Conservation (phyloP, 306 rosid genomes). For the Crotalaria pallida region DNA sequence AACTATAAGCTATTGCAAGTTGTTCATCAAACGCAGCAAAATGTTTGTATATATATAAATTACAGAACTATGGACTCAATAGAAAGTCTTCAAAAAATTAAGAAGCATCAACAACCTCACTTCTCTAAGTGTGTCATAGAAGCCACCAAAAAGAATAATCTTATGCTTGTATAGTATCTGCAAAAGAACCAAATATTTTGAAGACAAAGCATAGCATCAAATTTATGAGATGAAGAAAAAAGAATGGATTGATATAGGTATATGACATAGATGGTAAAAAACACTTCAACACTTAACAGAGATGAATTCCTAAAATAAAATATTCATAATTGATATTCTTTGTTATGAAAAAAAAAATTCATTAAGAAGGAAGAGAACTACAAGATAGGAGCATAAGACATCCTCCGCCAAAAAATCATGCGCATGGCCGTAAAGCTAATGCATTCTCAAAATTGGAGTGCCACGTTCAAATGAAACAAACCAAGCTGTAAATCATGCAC, state of each 20-base stretch:
- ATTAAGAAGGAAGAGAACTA: not conserved
- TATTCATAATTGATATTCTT: not conserved
- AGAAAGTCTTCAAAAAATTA: constrained; percentile 15
- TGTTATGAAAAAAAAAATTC: no score
- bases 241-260: not conserved
- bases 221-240: constrained; percentile 1
- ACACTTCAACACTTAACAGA: not conserved
- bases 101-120: constrained; percentile 73
- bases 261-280: not conserved
- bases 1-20: not conserved
- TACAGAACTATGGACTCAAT: not conserved
- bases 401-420: not conserved
- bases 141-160: constrained; percentile 94
- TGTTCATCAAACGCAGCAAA: not conserved
- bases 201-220: constrained; percentile 1
- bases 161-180: constrained; percentile 98
- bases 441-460: not conserved
- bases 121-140: constrained; percentile 97
- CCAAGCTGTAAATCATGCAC: not conserved
- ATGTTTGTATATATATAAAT: not conserved
- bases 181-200: constrained; percentile 26
- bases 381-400: not conserved
- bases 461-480: constrained; percentile 3
- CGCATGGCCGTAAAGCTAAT: not conserved
- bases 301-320: not conserved